These are phyloP conservation scores for Rhynchosporium agropyri DNA, from an alignment of 2,329 filamentous ascomycete genomes.

Conservation along the genomic window DNA sequence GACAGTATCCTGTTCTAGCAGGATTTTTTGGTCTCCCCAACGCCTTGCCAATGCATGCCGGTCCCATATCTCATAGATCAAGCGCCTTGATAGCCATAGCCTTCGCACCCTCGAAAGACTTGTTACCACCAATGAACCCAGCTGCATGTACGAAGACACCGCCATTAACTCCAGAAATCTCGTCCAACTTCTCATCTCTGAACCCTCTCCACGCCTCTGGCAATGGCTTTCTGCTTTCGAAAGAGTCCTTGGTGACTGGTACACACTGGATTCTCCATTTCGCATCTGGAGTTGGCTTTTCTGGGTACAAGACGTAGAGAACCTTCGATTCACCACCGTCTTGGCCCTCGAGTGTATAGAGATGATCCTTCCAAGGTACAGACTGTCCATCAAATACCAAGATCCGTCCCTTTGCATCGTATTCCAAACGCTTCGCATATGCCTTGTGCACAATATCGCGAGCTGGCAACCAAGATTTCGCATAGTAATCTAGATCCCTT, in stretches of 20 bases:
- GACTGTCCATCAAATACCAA: conserved; percentile 77
- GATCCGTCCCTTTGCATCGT: conserved; percentile 75
- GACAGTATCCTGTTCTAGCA: conserved; percentile 2
- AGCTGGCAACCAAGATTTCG: conserved; percentile 82
- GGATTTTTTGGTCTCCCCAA: conserved; percentile 30
- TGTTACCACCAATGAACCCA: conserved; percentile 95
- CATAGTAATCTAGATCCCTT: conserved; percentile 76
- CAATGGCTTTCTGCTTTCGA: conserved; percentile 87
- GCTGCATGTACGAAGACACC: conserved; percentile 92
- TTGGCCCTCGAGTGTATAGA: conserved; percentile 81
- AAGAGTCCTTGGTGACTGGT: conserved; percentile 81
- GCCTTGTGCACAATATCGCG: conserved; percentile 76
- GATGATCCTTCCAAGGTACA: conserved; percentile 94
- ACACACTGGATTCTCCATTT: conserved; percentile 96
- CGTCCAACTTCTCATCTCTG: conserved; percentile 81
- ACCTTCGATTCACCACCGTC: conserved; percentile 58
- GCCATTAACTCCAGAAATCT: conserved; percentile 67
- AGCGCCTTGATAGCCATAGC: conserved; percentile 82
- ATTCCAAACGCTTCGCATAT: conserved; percentile 67
- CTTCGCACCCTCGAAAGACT: conserved; percentile 84
- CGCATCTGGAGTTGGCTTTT: conserved; percentile 71
- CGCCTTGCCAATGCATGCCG: conserved; percentile 33
- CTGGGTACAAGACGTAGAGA: conserved; percentile 89
- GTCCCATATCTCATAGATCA: conserved; percentile 41
- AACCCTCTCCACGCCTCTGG: conserved; percentile 92